Conservation (phyloP, 208 protist genomes). For the Strigomonas galati region DNA sequence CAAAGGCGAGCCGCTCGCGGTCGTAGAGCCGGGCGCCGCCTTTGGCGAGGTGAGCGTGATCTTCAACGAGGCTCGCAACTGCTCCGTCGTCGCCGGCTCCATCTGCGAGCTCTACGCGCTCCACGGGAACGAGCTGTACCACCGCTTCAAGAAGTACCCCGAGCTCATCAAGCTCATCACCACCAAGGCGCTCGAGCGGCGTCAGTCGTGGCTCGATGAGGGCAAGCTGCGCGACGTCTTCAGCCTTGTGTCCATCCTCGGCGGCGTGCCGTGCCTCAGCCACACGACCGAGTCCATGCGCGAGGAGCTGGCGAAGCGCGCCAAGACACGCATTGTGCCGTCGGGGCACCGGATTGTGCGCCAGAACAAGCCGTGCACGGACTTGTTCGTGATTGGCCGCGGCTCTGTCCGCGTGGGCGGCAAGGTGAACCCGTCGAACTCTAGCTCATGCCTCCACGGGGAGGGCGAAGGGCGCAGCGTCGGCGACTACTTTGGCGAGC, state of each 20-base stretch:
- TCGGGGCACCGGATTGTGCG: conserved; percentile 36
- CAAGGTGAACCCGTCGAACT: neutral
- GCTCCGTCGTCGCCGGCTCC: conserved; percentile 50
- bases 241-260: conserved; percentile 60
- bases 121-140: conserved; percentile 46
- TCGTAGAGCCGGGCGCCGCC: conserved; percentile 58
- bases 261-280: conserved; percentile 75
- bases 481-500: conserved; percentile 74
- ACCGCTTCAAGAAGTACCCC: conserved; percentile 61
- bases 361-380: conserved; percentile 46
- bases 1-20: conserved; percentile 57
- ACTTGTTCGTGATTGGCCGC: conserved; percentile 72
- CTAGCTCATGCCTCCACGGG: neutral
- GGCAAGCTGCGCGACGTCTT: conserved; percentile 63
- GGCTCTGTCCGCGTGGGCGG: conserved; percentile 42
- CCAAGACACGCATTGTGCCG: conserved; percentile 47
- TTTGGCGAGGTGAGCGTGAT: conserved; percentile 83
- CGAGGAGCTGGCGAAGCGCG: conserved; percentile 42
- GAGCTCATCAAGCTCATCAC: conserved; percentile 41
- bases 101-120: conserved; percentile 84
- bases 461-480: conserved; percentile 35
- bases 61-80: conserved; percentile 77
- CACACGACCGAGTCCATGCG: conserved; percentile 77
- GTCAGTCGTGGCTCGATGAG: conserved; percentile 62
- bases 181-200: conserved; percentile 45